These are phyloP conservation scores for Penicillium egyptiacum DNA, from an alignment of 495 filamentous ascomycete genomes.

Conservation along the genomic window DNA sequence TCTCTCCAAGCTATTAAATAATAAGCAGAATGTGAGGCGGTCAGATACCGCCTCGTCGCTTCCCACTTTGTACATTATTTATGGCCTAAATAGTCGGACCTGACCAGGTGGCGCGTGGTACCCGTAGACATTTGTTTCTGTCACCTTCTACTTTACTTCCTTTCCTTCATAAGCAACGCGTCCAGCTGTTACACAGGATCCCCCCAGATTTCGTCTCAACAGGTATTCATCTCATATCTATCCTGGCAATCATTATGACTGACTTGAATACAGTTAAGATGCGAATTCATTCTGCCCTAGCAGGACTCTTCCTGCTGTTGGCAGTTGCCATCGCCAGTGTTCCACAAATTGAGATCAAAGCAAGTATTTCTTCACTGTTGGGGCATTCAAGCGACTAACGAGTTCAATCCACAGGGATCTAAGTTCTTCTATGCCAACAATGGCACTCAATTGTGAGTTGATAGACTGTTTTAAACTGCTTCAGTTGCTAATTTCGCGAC, in stretches of 20 bases:
- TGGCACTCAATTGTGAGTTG: constrained; percentile 70
- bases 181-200: background rate
- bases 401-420: constrained; percentile 48
- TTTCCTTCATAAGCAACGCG: background rate
- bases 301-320: constrained; percentile 1
- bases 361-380: background rate
- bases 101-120: background rate
- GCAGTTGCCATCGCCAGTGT: background rate
- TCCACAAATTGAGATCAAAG: constrained; percentile 11
- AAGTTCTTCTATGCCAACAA: constrained; percentile 77
- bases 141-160: too few species aligned
- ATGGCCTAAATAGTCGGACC: background rate
- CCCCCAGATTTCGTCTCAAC: background rate
- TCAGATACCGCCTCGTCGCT: background rate
- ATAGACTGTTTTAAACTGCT: background rate
- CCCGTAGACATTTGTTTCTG: background rate
- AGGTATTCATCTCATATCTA: background rate
- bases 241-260: background rate
- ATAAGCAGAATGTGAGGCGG: background rate
- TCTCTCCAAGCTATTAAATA: background rate
- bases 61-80: background rate
- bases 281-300: background rate
- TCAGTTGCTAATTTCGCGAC: constrained; percentile 6
- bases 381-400: background rate
- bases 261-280: background rate